These are phyloP conservation scores for Ambrosia trifida DNA, from an alignment of 129 eudicot species.

Conservation along the genomic window DNA sequence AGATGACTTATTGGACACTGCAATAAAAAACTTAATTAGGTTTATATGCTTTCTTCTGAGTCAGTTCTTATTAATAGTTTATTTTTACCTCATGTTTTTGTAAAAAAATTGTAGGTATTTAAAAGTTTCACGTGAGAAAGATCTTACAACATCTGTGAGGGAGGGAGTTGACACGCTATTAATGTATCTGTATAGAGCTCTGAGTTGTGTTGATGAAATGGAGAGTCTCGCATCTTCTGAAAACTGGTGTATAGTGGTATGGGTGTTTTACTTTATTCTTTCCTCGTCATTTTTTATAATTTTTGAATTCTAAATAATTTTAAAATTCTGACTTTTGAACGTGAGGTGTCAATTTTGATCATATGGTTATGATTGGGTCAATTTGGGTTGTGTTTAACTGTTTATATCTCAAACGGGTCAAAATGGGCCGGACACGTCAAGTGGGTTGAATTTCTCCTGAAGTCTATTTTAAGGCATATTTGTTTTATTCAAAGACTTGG, in stretches of 20 bases:
- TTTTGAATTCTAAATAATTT: conserved; percentile 6
- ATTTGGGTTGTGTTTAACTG: neutral
- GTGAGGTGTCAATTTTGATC: neutral
- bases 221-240: conserved; percentile 94
- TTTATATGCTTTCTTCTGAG: conserved; percentile 24
- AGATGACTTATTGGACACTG: conserved; percentile 78
- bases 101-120: conserved; percentile 55
- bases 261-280: conserved; percentile 27
- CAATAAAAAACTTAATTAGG: conserved; percentile 85
- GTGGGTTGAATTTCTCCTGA: neutral
- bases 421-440: neutral
- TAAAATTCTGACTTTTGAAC: neutral
- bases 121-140: conserved; percentile 68
- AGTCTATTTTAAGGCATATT: neutral
- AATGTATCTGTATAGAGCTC: conserved; percentile 89
- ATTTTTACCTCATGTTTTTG: neutral
- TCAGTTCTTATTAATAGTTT: neutral
- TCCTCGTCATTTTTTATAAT: neutral
- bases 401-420: neutral
- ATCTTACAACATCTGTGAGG: conserved; percentile 58
- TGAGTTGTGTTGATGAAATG: conserved; percentile 83
- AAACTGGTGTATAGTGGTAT: conserved; percentile 93
- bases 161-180: conserved; percentile 98
- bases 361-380: neutral
- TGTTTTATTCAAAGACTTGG: neutral